phyloP scores from a whole-genome alignment of 176 grass and related monocot genomes.

The Oryza glumipatula region DNA sequence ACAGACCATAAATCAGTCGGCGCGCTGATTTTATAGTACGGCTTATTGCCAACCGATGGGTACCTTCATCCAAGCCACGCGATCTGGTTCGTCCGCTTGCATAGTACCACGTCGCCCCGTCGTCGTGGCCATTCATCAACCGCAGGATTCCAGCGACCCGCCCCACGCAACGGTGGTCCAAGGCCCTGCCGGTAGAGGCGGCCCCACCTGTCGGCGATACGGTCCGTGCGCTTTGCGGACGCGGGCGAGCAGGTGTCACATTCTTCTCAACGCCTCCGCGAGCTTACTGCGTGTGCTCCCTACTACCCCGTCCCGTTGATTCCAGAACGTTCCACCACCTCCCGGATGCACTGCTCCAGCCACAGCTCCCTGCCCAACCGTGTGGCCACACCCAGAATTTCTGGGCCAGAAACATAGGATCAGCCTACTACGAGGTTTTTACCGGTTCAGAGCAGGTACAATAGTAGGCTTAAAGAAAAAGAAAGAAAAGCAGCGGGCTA shows the following conservation, averaged over 20 bases:
- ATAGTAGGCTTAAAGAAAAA: no score
- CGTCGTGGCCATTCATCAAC: neutral
- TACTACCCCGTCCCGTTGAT: conserved; percentile 13
- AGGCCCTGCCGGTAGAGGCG: neutral
- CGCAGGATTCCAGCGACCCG: neutral
- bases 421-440: neutral
- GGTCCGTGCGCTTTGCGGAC: neutral
- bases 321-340: conserved; percentile 32
- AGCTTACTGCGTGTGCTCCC: conserved; percentile 5
- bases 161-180: no score
- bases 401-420: neutral
- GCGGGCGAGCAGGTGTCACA: neutral
- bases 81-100: no score
- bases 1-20: no score
- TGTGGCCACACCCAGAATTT: neutral
- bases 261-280: conserved; percentile 23
- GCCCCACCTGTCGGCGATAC: neutral
- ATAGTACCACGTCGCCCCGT: no score
- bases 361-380: neutral
- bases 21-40: no score
- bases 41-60: no score
- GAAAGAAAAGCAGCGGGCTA: no score
- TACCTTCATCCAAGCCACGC: no score
- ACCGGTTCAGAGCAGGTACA: neutral
- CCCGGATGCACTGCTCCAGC: conserved; percentile 30